Evolutionary conservation across 352 stramenopile genomes (phyloP).

Genomic region (Pythium phragmitis): DNA sequence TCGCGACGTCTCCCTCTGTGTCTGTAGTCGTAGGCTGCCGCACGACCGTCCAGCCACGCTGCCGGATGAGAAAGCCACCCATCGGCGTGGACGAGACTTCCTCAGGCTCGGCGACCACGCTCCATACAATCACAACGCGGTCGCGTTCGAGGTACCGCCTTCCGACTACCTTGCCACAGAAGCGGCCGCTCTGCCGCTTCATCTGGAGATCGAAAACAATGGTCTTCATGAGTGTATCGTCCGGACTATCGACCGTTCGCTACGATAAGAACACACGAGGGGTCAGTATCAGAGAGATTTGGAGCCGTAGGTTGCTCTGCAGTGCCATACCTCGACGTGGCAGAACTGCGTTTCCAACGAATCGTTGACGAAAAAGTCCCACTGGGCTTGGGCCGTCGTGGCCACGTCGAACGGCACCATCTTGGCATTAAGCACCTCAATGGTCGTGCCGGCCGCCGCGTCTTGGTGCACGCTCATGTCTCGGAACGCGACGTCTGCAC

Average conservation of each 20-base stretch:
- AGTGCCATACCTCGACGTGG: conserved; percentile 6
- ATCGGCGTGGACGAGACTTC: conserved; percentile 17
- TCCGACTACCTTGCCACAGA: conserved; percentile 17
- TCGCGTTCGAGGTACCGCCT: conserved; percentile 9
- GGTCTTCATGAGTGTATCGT: conserved; percentile 16
- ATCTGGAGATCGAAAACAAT: conserved; percentile 19
- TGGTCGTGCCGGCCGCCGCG: conserved; percentile 2
- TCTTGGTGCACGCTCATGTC: conserved; percentile 16
- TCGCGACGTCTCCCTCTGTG: neutral
- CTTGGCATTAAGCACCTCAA: conserved; percentile 18
- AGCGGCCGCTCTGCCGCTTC: conserved; percentile 13
- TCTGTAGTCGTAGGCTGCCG: neutral
- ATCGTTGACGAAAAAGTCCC: conserved; percentile 22
- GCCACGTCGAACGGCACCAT: conserved; percentile 18
- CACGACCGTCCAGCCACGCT: conserved; percentile 18
- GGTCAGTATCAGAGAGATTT: neutral
- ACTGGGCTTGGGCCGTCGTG: conserved; percentile 12
- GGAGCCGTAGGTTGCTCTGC: neutral
- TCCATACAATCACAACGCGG: conserved; percentile 19
- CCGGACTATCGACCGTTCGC: neutral
- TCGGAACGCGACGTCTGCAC: conserved; percentile 23
- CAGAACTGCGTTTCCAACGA: conserved; percentile 12
- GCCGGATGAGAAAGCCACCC: conserved; percentile 14
- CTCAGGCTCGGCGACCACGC: conserved; percentile 6
- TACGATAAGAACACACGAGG: neutral